Conservation (phyloP, 176 grass and related monocot species). For the Carex kokanica region DNA sequence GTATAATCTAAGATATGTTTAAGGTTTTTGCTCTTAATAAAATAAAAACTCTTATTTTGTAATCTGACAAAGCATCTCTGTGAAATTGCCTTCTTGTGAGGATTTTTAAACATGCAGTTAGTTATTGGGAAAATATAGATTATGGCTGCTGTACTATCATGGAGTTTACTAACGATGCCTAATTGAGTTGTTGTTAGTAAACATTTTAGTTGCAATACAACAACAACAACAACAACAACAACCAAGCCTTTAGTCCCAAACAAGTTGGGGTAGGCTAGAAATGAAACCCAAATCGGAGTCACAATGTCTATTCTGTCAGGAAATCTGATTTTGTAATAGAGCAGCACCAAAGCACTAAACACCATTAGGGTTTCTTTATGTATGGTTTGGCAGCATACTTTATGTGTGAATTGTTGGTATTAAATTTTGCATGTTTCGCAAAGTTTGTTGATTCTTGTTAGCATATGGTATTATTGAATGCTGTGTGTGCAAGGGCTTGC, state of each 20-base stretch:
- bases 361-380: not conserved
- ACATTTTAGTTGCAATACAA: not conserved
- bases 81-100: not conserved
- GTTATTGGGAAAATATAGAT: not conserved
- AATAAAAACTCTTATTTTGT: not conserved
- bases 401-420: not conserved
- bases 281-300: no score
- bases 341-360: not conserved
- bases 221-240: no score
- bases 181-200: not conserved
- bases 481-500: not conserved
- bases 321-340: not conserved
- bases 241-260: no score
- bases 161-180: not conserved
- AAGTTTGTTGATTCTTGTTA: not conserved
- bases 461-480: not conserved
- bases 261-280: no score
- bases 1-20: slow-evolving; percentile 27
- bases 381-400: not conserved
- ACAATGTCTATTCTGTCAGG: not conserved
- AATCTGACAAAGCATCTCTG: not conserved
- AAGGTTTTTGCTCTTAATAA: not conserved
- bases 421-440: no score
- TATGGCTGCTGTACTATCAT: not conserved
- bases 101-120: not conserved